Evolutionary conservation across 768 basidiomycete species (phyloP).

Genomic region (Pleurotus ostreatus): DNA sequence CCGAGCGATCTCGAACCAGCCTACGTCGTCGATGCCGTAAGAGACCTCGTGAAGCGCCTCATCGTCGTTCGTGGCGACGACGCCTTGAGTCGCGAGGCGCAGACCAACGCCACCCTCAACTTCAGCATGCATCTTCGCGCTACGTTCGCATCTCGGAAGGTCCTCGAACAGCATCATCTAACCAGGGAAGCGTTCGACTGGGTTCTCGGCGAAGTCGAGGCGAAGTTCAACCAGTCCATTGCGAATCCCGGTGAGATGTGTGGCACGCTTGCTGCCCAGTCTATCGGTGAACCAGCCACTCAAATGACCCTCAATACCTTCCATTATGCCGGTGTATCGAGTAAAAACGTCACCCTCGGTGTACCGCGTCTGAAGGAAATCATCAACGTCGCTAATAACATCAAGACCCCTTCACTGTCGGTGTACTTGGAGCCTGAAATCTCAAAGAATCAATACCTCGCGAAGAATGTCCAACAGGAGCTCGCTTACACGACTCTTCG

Average conservation of each 20-base stretch:
- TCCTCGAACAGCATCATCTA: slow-evolving; percentile 84
- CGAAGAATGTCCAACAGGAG: slow-evolving; percentile 90
- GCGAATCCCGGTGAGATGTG: slow-evolving; percentile 99
- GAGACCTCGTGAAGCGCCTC: slow-evolving; percentile 70
- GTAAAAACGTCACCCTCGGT: slow-evolving; percentile 98
- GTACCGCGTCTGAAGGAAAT: slow-evolving; percentile 99
- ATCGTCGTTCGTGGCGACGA: slow-evolving; percentile 89
- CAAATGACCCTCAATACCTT: slow-evolving; percentile 99
- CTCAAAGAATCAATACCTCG: slow-evolving; percentile 52
- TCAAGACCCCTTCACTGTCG: slow-evolving; percentile 96
- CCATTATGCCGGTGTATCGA: slow-evolving; percentile 99
- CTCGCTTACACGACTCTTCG: slow-evolving; percentile 91
- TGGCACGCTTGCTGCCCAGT: slow-evolving; percentile 95
- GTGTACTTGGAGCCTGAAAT: slow-evolving; percentile 82
- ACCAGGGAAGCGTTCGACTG: slow-evolving; percentile 95
- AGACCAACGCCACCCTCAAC: slow-evolving; percentile 84
- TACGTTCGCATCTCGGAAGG: slow-evolving; percentile 81
- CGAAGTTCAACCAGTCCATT: slow-evolving; percentile 91
- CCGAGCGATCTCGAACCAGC: slow-evolving; percentile 88
- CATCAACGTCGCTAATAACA: slow-evolving; percentile 97
- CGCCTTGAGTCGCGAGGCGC: slow-evolving; percentile 66
- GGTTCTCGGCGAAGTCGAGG: slow-evolving; percentile 94
- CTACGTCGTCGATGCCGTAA: slow-evolving; percentile 79
- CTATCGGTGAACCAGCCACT: slow-evolving; percentile 98
- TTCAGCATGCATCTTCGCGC: slow-evolving; percentile 94